Percentiles rank a stretch among this genome's conserved stretches.
Conservation (phyloP, 1,284 basidiomycete genomes). For the Mixia osmundae region DNA sequence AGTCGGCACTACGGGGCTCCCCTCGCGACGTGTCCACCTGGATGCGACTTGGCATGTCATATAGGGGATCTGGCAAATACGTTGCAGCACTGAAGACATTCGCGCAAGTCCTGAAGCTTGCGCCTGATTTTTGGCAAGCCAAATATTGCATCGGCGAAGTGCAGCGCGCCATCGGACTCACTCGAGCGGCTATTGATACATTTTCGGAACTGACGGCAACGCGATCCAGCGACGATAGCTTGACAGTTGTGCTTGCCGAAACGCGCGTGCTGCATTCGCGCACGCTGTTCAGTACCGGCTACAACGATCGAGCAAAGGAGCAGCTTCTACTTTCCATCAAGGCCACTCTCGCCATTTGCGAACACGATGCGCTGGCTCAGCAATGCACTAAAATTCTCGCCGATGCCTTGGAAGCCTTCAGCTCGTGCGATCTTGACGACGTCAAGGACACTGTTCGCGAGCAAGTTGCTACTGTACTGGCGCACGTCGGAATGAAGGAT, state of each 20-base stretch:
- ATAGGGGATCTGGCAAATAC: conserved; percentile 63
- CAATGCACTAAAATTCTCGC: no score
- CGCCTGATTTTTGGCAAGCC: conserved; percentile 55
- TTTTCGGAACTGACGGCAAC: conserved; percentile 36
- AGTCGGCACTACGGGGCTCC: conserved; percentile 62
- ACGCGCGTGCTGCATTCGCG: conserved; percentile 48
- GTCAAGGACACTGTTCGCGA: no score
- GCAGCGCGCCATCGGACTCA: conserved; percentile 52
- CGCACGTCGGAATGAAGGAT: no score
- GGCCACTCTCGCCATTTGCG: conserved; percentile 34
- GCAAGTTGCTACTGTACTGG: no score
- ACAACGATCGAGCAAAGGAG: conserved; percentile 20
- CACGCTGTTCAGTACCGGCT: conserved; percentile 41
- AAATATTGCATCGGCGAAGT: conserved; percentile 67
- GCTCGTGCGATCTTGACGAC: no score
- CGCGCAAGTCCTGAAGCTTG: conserved; percentile 41
- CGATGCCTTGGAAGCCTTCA: no score
- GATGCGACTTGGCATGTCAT: conserved; percentile 80
- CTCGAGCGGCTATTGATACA: conserved; percentile 43
- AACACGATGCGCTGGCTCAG: conserved; percentile 23
- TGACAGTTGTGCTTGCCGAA: conserved; percentile 48
- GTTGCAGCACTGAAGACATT: conserved; percentile 77
- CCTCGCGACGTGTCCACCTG: conserved; percentile 55
- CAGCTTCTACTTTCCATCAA: conserved; percentile 22
- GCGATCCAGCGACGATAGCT: conserved; percentile 37